Conservation (phyloP, 1,139 yeast species). For the Yamadazyma dushanensis region DNA sequence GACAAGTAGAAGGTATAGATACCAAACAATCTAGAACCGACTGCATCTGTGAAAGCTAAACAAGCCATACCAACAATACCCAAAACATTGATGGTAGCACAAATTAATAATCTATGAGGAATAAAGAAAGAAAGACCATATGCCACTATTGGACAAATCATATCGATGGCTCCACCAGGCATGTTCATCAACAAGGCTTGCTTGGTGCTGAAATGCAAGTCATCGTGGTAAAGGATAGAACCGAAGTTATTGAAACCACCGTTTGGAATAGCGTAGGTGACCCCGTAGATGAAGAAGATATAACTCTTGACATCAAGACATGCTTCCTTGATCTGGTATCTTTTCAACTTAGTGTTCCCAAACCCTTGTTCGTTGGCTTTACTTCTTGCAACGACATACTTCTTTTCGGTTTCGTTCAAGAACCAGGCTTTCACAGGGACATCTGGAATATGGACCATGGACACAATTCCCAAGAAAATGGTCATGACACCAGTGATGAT, state of each 20-base stretch:
- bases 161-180: constrained; percentile 38
- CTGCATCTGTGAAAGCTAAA: constrained; percentile 45
- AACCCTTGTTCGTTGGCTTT: constrained; percentile 46
- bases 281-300: constrained; percentile 31
- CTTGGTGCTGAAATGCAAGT: constrained; percentile 35
- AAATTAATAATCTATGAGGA: constrained; percentile 31
- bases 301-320: constrained; percentile 41
- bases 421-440: constrained; percentile 29
- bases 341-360: constrained; percentile 53
- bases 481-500: constrained; percentile 26
- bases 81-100: constrained; percentile 21
- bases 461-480: constrained; percentile 21
- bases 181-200: constrained; percentile 32
- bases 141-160: constrained; percentile 35
- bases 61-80: constrained; percentile 39
- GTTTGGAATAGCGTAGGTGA: constrained; percentile 29
- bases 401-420: constrained; percentile 38
- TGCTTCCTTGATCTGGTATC: constrained; percentile 54
- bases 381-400: constrained; percentile 27
- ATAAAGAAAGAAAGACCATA: constrained; percentile 34
- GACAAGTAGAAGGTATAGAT: constrained; percentile 10
- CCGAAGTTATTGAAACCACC: constrained; percentile 35
- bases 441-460: constrained; percentile 24
- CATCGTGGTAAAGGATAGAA: constrained; percentile 34
- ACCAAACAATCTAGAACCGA: constrained; percentile 8